Percentiles rank a stretch among this genome's conserved stretches.
phyloP scores from a whole-genome alignment of 345 rosid genomes.

The Alliaria petiolata region DNA sequence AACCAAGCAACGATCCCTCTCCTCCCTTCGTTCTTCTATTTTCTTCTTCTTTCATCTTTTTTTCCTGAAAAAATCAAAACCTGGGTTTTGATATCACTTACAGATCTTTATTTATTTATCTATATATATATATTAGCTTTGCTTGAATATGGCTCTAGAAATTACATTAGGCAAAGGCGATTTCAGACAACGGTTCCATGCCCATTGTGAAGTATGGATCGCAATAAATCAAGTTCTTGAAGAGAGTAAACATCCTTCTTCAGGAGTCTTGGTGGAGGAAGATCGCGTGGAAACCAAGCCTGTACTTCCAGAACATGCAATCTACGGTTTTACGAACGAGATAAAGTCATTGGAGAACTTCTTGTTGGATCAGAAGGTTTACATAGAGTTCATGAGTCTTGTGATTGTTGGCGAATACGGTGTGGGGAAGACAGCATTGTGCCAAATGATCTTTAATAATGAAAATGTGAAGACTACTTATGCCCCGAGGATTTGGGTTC shows the following conservation, averaged over 20 bases:
- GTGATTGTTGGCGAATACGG: slow-evolving; percentile 40
- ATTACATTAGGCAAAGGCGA: not conserved
- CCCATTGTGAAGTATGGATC: not conserved
- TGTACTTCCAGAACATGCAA: not conserved
- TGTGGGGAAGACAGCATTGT: slow-evolving; percentile 45
- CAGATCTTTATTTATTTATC: not conserved
- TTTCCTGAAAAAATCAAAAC: no score
- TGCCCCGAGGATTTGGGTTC: slow-evolving; percentile 43
- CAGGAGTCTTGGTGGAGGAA: not conserved
- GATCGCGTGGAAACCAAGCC: slow-evolving; percentile 4
- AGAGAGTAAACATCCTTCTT: not conserved
- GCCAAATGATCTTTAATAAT: slow-evolving; percentile 28
- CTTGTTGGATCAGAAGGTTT: slow-evolving; percentile 26
- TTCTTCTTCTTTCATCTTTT: not conserved
- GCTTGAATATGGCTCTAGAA: not conserved
- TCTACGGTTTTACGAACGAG: slow-evolving; percentile 9
- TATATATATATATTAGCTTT: not conserved
- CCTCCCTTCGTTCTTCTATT: not conserved
- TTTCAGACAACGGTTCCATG: not conserved
- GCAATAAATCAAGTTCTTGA: not conserved
- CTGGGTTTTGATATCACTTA: no score
- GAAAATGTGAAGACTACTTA: slow-evolving; percentile 31
- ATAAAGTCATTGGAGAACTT: slow-evolving; percentile 24
- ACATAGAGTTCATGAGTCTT: slow-evolving; percentile 33
- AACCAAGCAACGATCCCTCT: not conserved